Base-by-base conservation (phyloP, 2,329 filamentous ascomycete species). In the Fusarium miscanthi region DNA sequence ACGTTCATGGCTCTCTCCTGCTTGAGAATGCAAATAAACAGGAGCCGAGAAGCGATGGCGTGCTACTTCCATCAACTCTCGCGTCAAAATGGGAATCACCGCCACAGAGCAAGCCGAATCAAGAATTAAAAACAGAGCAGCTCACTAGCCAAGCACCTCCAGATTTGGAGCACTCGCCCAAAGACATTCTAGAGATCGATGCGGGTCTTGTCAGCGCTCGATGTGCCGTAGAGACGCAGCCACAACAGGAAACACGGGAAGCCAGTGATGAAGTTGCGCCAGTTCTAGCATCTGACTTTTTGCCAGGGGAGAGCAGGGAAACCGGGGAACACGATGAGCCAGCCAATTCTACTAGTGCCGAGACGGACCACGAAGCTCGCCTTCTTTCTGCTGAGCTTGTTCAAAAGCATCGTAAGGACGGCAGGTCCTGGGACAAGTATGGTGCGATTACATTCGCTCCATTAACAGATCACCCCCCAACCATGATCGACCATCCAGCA, bases 241-340 rank as follows among this genome's bases (percentile, higher is more conserved):
- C 31, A 27, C 54, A 51, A 27, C 45, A 40, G 23, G 41, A 57
- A 31, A 21, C 35, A 21, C 8, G n/a, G 7, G 51, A 45, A 59
- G 31, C 23, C 42, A 33, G 38, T 16, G 27, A 21, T 35, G 37
- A 61, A 25, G 16, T 37, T 33, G n/a, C 35, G 21, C 23, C 25
- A 40, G 59, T 53, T 38, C 37, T 41, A 23, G 35, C 43, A 43
- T 49, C 43, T 40, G 30, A 70, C 23, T 16, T 19, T n/a, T 46
- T 38, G 25, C 27, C 49, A 23, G 66, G 71, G 31, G 62, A 58
- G 66, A 71, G 49, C 31, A 73, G 57, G 48, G 61, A 73, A 25
- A 61, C 41, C 14, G 40, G 43, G 13, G 52, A 59, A 40, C 33
- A 37, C 51, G 57, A 51, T 27, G 45, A 64, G 17, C 21, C 30